Percentiles rank a stretch among this genome's conserved stretches.
Evolutionary conservation across 352 stramenopile genomes (phyloP).

Genomic region (Ophiocytium majus): DNA sequence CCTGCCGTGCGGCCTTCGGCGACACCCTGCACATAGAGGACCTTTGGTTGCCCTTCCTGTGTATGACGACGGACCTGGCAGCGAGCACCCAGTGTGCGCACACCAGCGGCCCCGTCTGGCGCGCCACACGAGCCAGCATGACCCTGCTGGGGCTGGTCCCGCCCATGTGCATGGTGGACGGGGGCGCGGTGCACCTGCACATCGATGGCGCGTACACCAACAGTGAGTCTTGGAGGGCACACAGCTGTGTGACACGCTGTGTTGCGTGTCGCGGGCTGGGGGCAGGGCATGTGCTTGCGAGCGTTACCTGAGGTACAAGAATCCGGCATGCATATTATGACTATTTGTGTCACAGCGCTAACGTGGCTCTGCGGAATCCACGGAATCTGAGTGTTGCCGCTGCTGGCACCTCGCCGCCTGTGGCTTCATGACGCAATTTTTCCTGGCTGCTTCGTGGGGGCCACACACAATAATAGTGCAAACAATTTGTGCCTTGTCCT

Average conservation of each 20-base stretch:
- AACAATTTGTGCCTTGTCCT: too few species aligned
- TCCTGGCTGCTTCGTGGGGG: too few species aligned
- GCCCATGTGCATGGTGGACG: constrained; percentile 49
- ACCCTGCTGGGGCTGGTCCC: constrained; percentile 60
- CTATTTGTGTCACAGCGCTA: too few species aligned
- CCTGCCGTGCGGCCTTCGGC: constrained; percentile 44
- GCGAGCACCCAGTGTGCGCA: constrained; percentile 79
- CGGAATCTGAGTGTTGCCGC: not conserved
- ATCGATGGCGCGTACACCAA: constrained; percentile 88
- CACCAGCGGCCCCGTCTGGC: constrained; percentile 75
- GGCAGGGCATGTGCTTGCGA: too few species aligned
- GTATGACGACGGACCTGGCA: constrained; percentile 83
- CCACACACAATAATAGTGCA: too few species aligned
- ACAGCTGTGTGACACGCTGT: not conserved
- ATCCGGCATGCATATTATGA: too few species aligned
- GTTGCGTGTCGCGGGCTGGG: not conserved
- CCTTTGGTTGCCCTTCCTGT: constrained; percentile 86
- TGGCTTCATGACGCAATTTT: too few species aligned
- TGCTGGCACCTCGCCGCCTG: too few species aligned
- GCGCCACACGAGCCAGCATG: constrained; percentile 85
- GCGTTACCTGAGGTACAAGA: too few species aligned
- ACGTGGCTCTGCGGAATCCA: not conserved
- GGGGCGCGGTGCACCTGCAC: constrained; percentile 62
- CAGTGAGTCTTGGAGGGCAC: constrained; percentile 52
- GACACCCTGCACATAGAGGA: constrained; percentile 65